A percentile compares a stretch with the other conserved stretches of the same genome.
Conservation (phyloP, 208 protist genomes). For the Acanthamoeba royreba region DNA sequence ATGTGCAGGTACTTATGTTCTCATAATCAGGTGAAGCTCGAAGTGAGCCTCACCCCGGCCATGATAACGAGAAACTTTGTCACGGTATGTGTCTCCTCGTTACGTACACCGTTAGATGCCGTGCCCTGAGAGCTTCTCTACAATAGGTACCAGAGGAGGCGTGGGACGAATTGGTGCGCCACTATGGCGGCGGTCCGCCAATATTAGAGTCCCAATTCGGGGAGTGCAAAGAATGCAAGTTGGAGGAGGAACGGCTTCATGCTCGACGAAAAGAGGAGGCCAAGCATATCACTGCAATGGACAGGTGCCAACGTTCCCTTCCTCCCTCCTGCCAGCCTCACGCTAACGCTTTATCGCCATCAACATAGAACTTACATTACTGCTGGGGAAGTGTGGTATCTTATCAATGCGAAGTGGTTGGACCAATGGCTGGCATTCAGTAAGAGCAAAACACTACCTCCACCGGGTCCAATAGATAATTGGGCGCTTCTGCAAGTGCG, state of each 20-base stretch:
- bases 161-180: neutral
- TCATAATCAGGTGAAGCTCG: neutral
- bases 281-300: neutral
- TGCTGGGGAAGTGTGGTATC: neutral
- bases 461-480: conserved; percentile 20
- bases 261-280: neutral
- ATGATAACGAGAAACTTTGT: neutral
- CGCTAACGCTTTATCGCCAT: neutral
- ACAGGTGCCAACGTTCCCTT: neutral
- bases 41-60: neutral
- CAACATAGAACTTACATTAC: neutral
- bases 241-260: neutral
- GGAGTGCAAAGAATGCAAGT: neutral
- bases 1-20: neutral
- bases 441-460: neutral
- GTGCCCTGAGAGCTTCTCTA: neutral
- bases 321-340: neutral
- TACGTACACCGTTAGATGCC: neutral
- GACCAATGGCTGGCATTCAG: neutral
- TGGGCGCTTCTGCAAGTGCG: neutral
- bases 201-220: neutral
- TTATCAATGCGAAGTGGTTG: neutral
- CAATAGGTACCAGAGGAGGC: neutral
- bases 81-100: neutral
- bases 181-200: neutral